Evolutionary conservation across 106 monocot species (phyloP), one percentile per base, ranked within the genome.

Genomic region (Agapanthus africanus): DNA sequence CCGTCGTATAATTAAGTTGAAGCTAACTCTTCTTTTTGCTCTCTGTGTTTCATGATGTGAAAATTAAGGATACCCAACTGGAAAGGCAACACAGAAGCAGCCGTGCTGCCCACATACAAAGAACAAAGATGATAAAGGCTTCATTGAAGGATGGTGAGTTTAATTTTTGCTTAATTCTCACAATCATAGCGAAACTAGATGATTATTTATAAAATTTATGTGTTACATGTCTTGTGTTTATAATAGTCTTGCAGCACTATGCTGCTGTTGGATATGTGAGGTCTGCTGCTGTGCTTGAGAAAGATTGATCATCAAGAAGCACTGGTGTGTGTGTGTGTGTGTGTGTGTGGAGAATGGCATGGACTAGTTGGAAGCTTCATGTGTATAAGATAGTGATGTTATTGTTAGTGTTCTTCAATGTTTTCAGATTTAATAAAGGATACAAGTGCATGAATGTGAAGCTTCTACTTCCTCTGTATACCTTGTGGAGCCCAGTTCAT

Each of bases 101-200:
- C 18, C 61, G 34, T 51, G 70, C 23, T 54, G 77, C 16, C 69
- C 60, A 0, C 59, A 57, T 31, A 70, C 80, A 4, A 71, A 33
- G 32, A 30, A 44, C 28, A 75, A 66, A 37, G 75, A 70, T 38
- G 80, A 80, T 31, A 74, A 50, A 57, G 74, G 80, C 4, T 80
- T 80, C 57, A 71, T 75, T 32, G 80, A 80, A 66, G 80, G 80
- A 74, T 80, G 80, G 80, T 80, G 40, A 61, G 33, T 36, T 7
- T 56, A 23, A 5, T 56, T 1, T n/a, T n/a, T n/a, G n/a, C n/a
- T n/a, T 80, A n/a, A n/a, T n/a, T n/a, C n/a, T n/a, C n/a, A n/a
- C n/a, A n/a, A 15, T 47, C 2, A 19, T 47, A 15, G 13, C 13
- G 46, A 15, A 15, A 19, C 13, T 47, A 47, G 13, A 47, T 15